Evolutionary conservation across 2,329 filamentous ascomycete species (phyloP).

Genomic region (Talaromyces sp.): DNA sequence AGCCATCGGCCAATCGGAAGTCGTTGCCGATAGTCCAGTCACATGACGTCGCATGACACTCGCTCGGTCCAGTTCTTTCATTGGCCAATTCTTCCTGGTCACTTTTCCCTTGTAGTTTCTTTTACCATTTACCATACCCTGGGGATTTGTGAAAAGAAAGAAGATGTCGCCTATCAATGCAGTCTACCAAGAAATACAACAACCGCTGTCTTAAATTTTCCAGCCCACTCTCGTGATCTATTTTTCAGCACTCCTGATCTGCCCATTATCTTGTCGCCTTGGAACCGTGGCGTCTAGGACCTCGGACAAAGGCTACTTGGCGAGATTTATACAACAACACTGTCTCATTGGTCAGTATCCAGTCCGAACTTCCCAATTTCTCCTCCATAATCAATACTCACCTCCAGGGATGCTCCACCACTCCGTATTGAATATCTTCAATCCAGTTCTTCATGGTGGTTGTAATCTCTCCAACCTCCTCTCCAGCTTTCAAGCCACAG

Average conservation of each 20-base stretch:
- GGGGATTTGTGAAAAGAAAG: not conserved
- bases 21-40: not conserved
- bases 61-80: not conserved
- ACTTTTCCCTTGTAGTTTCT: not conserved
- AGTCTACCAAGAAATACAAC: not conserved
- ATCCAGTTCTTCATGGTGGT: conserved; percentile 93
- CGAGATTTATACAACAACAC: not conserved
- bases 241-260: not conserved
- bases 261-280: not conserved
- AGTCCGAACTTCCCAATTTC: not conserved
- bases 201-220: not conserved
- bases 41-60: not conserved
- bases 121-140: not conserved
- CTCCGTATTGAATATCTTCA: conserved; percentile 89
- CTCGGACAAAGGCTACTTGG: not conserved
- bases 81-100: not conserved
- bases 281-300: no score
- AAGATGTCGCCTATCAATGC: not conserved
- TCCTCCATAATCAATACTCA: conserved; percentile 37
- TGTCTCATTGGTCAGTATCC: not conserved
- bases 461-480: conserved; percentile 86
- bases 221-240: not conserved
- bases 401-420: conserved; percentile 90
- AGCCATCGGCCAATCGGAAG: not conserved
- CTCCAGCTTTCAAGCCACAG: conserved; percentile 73